Base-by-base conservation (phyloP, 805 yeast genomes). In the Saccharomycopsis microspora region DNA sequence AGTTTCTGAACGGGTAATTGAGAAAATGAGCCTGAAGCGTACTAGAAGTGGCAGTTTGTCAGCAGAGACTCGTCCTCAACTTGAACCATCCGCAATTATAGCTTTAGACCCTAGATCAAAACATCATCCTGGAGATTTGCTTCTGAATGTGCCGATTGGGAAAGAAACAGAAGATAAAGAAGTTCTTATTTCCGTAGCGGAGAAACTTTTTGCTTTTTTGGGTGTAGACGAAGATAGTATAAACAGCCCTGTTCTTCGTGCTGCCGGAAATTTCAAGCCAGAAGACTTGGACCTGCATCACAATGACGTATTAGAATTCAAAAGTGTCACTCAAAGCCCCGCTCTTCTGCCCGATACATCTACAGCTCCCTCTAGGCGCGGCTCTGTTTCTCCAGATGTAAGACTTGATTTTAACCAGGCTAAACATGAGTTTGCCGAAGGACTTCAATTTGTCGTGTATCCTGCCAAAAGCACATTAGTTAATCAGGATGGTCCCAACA, bases 41-140 rank as follows among this genome's bases (percentile, higher is more conserved):
- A 9, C 10, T 10, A 34, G n/a, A 34, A 34, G n/a, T 34, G 37
- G 10, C n/a, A 34, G n/a, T 34, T 10, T 19, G 19, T 19, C 19
- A 19, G 19, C 39, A 41, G 31, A 39, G 41, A 7, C 47, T 37
- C 11, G 31, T 7, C 27, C 28, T 41, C 32, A 8, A 11, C 9
- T 38, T 19, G n/a, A 35, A 39, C 43, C 42, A 39, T 38, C 72
- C 79, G 1, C 65, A 74, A 48, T 75, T 53, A 74, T 76, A 38
- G 75, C 64, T 3, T 63, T 82, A 35, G 75, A 72, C 30, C 70
- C 84, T 1, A 66, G 80, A 44, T 72, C 74, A 46, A 64, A 75
- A 3, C 66, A 80, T 11, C 86, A 83, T 57, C 95, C 96, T 0
- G 96, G 96, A 32, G 95, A 87, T 59, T 67, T 88, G 45, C 64